A percentile compares a stretch with the other conserved stretches of the same genome.
phyloP scores from a whole-genome alignment of 2,329 filamentous ascomycete species.

The Clonostachys rhizophaga region DNA sequence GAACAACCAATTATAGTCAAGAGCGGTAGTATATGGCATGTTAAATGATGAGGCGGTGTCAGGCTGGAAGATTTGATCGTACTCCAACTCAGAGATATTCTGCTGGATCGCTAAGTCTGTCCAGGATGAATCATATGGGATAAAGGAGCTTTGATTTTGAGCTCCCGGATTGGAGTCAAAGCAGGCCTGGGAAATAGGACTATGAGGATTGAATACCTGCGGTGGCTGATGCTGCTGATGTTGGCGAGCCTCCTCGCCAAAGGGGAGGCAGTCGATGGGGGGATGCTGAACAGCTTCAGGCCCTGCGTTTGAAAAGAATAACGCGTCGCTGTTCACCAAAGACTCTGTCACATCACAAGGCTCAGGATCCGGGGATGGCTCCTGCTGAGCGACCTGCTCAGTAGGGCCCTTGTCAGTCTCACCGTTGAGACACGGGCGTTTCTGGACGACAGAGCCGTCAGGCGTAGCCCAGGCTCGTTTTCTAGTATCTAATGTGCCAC shows the following conservation, averaged over 20 bases:
- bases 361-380: not conserved
- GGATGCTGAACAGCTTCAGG: too few species aligned
- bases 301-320: too few species aligned
- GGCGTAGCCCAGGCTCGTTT: conserved; percentile 51
- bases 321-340: not conserved
- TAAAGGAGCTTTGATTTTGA: not conserved
- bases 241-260: too few species aligned
- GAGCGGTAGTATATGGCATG: conserved; percentile 58
- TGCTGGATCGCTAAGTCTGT: not conserved
- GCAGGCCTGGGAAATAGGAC: not conserved
- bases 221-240: too few species aligned
- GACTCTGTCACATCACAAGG: not conserved
- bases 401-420: not conserved
- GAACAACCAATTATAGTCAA: conserved; percentile 61
- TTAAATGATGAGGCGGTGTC: conserved; percentile 63
- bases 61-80: conserved; percentile 52
- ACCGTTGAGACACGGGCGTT: conserved; percentile 15
- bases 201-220: not conserved
- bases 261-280: too few species aligned
- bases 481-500: conserved; percentile 45
- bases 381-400: not conserved
- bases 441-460: conserved; percentile 46
- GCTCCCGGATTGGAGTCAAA: not conserved
- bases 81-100: conserved; percentile 13
- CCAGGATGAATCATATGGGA: not conserved